These are phyloP conservation scores for Trichoderma endophyticum DNA, from an alignment of 2,329 filamentous ascomycete genomes.

Conservation along the genomic window DNA sequence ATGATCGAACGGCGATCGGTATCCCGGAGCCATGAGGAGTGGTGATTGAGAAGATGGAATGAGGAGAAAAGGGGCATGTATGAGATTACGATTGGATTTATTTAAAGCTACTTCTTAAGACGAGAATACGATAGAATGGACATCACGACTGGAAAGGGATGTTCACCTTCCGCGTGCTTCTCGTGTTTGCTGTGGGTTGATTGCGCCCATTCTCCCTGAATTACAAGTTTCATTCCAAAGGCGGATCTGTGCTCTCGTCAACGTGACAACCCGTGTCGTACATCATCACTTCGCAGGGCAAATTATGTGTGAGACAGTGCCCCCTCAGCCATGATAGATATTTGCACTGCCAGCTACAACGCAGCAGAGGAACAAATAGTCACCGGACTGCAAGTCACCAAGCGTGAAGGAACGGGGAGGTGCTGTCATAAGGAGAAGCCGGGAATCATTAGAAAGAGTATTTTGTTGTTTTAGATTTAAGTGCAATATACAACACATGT, in stretches of 20 bases:
- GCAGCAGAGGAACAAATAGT: neutral
- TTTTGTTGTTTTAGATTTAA: neutral
- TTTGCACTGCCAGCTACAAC: neutral
- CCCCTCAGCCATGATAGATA: neutral
- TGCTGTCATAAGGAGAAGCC: neutral
- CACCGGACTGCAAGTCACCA: neutral
- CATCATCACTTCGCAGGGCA: neutral
- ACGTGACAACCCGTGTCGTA: neutral
- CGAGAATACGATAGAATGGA: neutral
- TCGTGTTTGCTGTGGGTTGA: neutral
- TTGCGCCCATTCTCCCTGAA: neutral
- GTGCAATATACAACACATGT: neutral
- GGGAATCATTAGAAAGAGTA: neutral
- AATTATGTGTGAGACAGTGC: neutral
- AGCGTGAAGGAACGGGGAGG: neutral
- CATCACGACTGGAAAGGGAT: neutral
- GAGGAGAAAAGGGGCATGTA: neutral
- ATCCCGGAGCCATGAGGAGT: neutral
- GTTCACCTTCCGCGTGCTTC: neutral
- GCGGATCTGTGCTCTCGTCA: neutral
- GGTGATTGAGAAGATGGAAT: neutral
- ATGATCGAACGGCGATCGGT: neutral
- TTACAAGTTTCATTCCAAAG: conserved; percentile 5
- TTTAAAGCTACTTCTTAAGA: neutral
- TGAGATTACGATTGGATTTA: neutral